Conservation (phyloP, 208 protist genomes). For the Trypanosoma boissoni region DNA sequence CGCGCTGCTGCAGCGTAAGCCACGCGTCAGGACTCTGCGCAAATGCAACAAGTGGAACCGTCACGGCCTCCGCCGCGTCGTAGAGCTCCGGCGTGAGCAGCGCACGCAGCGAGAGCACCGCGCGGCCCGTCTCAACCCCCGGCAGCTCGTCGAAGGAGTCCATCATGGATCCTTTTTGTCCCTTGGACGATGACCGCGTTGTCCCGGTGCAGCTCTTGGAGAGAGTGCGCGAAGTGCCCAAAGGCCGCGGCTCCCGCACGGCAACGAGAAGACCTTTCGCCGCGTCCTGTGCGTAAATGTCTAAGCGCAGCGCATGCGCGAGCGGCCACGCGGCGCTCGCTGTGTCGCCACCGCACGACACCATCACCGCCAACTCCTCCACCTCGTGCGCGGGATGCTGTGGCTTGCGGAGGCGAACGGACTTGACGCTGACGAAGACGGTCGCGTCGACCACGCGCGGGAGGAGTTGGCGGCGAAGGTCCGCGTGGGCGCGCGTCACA, state of each 20-base stretch:
- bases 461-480: constrained; percentile 12
- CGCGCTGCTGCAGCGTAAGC: constrained; percentile 10
- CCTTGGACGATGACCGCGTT: too few species aligned
- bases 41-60: constrained; percentile 33
- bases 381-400: background rate
- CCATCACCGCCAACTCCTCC: too few species aligned
- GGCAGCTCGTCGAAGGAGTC: too few species aligned
- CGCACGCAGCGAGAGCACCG: constrained; percentile 32
- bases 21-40: constrained; percentile 6
- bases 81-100: constrained; percentile 35
- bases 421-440: constrained; percentile 18
- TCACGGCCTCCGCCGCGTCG: constrained; percentile 24
- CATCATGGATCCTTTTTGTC: too few species aligned
- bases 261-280: too few species aligned
- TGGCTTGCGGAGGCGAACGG: constrained; percentile 3
- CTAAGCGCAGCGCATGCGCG: too few species aligned
- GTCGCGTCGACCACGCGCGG: constrained; percentile 12
- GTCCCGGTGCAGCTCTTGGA: too few species aligned
- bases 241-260: too few species aligned
- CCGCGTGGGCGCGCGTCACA: constrained; percentile 6
- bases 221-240: too few species aligned
- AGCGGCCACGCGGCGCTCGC: too few species aligned
- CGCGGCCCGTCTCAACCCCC: constrained; percentile 26
- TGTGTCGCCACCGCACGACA: too few species aligned
- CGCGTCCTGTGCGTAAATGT: too few species aligned